Percentiles rank a stretch among this genome's conserved stretches.
These are phyloP conservation scores for Hylodesmum podocarpum DNA, from an alignment of 306 rosid genomes.

Conservation along the genomic window DNA sequence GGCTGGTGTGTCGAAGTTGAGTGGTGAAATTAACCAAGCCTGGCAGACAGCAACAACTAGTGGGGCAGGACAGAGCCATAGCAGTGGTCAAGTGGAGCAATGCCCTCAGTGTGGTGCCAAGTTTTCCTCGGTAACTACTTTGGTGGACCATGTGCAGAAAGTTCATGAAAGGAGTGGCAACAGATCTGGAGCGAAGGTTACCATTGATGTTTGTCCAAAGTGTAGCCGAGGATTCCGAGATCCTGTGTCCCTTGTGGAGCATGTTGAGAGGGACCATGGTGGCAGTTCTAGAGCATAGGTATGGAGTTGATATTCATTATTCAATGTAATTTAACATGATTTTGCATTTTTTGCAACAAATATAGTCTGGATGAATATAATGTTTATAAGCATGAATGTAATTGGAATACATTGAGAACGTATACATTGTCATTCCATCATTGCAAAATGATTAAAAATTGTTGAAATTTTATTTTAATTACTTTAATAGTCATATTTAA, in stretches of 20 bases:
- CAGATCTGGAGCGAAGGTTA: slow-evolving; percentile 44
- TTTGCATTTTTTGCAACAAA: not conserved
- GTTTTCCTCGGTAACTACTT: slow-evolving; percentile 52
- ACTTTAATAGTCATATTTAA: not conserved
- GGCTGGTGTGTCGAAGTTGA: slow-evolving; percentile 55
- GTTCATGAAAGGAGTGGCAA: slow-evolving; percentile 57
- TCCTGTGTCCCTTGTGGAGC: slow-evolving; percentile 75
- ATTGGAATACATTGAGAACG: not conserved
- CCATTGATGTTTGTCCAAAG: slow-evolving; percentile 78
- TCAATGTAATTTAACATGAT: not conserved
- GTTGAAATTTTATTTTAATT: not conserved
- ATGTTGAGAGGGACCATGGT: slow-evolving; percentile 79
- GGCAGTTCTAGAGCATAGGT: slow-evolving; percentile 58
- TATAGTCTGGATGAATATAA: not conserved
- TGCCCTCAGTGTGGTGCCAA: slow-evolving; percentile 72
- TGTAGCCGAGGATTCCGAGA: slow-evolving; percentile 71
- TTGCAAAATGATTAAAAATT: not conserved
- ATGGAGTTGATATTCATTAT: not conserved
- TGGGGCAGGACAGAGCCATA: slow-evolving; percentile 48
- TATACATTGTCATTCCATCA: not conserved
- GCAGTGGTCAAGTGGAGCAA: slow-evolving; percentile 45
- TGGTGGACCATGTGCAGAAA: slow-evolving; percentile 72
- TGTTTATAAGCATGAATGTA: not conserved
- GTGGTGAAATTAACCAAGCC: slow-evolving; percentile 57
- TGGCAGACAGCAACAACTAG: slow-evolving; percentile 41